These are phyloP conservation scores for Drosera spatulata DNA, from an alignment of 179 eudicot species.

Conservation along the genomic window DNA sequence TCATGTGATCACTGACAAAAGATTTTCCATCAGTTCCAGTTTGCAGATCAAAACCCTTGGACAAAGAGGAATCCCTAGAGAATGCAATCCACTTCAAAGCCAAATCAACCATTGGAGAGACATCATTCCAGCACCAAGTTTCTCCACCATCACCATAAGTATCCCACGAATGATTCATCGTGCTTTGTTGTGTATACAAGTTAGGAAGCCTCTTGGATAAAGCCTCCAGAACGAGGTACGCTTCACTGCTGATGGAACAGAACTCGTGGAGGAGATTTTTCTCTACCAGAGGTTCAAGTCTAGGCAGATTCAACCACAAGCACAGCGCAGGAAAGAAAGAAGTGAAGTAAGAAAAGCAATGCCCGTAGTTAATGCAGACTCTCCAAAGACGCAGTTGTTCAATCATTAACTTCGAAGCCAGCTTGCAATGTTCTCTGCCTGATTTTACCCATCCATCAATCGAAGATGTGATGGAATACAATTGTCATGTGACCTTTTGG, in stretches of 20 bases:
- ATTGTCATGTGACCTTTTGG: slow-evolving; percentile 58
- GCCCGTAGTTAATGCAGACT: slow-evolving; percentile 67
- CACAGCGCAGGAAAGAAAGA: slow-evolving; percentile 63
- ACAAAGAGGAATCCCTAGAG: slow-evolving; percentile 23
- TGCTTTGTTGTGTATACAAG: slow-evolving; percentile 21
- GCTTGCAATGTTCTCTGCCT: slow-evolving; percentile 52
- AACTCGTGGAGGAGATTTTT: slow-evolving; percentile 47
- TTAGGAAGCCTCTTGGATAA: slow-evolving; percentile 59
- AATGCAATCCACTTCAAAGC: slow-evolving; percentile 61
- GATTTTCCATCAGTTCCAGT: slow-evolving; percentile 12
- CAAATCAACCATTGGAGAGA: slow-evolving; percentile 60
- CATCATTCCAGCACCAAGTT: slow-evolving; percentile 64
- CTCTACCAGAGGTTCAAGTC: slow-evolving; percentile 40
- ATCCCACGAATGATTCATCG: slow-evolving; percentile 13
- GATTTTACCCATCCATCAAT: slow-evolving; percentile 57
- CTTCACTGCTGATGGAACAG: slow-evolving; percentile 53
- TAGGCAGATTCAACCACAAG: slow-evolving; percentile 67
- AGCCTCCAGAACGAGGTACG: slow-evolving; percentile 50
- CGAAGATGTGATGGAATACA: slow-evolving; percentile 38
- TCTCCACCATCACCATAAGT: slow-evolving; percentile 24
- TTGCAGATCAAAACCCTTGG: slow-evolving; percentile 21
- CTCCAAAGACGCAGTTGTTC: slow-evolving; percentile 84
- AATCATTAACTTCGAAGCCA: slow-evolving; percentile 52
- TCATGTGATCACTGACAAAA: slow-evolving; percentile 11
- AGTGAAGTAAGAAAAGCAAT: slow-evolving; percentile 51